Conservation (phyloP, 768 basidiomycete genomes). For the Mycena vitilis region DNA sequence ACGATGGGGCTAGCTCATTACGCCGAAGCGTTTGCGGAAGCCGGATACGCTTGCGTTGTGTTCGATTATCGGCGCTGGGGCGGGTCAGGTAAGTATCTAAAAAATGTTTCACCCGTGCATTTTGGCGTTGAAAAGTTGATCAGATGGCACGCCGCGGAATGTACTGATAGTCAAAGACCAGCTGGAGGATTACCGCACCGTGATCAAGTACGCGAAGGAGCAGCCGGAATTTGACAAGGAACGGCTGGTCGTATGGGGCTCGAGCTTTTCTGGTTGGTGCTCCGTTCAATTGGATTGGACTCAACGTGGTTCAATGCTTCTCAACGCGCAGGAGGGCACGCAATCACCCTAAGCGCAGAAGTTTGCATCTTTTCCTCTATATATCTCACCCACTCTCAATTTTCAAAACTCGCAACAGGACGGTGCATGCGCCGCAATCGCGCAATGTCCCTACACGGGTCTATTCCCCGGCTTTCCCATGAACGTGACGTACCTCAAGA, state of each 20-base stretch:
- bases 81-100: slow-evolving; percentile 41
- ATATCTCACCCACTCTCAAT: not conserved
- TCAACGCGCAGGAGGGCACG: slow-evolving; percentile 44
- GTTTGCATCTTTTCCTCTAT: slow-evolving; percentile 28
- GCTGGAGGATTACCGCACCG: slow-evolving; percentile 51
- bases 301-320: not conserved
- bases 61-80: slow-evolving; percentile 56
- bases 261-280: slow-evolving; percentile 32
- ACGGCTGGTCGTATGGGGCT: slow-evolving; percentile 49
- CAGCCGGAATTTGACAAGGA: slow-evolving; percentile 46
- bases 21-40: slow-evolving; percentile 44
- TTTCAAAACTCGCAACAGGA: slow-evolving; percentile 25
- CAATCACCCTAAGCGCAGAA: slow-evolving; percentile 44
- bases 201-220: slow-evolving; percentile 47
- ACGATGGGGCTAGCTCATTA: slow-evolving; percentile 44
- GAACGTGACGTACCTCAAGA: slow-evolving; percentile 35
- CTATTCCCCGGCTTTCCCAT: slow-evolving; percentile 17
- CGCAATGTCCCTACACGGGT: slow-evolving; percentile 50
- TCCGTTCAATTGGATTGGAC: not conserved
- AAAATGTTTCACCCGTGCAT: not conserved
- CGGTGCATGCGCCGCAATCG: slow-evolving; percentile 45
- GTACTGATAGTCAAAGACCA: slow-evolving; percentile 46
- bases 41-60: slow-evolving; percentile 48
- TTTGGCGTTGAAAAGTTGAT: not conserved
- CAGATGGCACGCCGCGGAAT: slow-evolving; percentile 48